Base-by-base conservation (phyloP, 139 green algal genomes). In the Edaphochlamys debaryana region DNA sequence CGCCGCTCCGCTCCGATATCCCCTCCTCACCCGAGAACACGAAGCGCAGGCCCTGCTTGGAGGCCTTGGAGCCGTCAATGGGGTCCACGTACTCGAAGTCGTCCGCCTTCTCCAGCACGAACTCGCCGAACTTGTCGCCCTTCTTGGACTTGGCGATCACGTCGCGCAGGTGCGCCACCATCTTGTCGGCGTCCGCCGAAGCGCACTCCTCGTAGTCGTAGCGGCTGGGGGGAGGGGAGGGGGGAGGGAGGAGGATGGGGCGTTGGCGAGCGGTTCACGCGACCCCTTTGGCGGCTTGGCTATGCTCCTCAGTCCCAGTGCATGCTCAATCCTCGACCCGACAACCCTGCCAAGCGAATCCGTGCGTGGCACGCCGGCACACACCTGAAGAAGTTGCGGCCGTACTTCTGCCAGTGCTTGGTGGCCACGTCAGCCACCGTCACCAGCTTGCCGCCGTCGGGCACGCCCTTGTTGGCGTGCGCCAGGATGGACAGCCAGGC, bases 71-170 rank as follows among this genome's bases (percentile, higher is more conserved):
- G 91, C 96, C 96, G 79, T 99, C 95, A 64, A 99, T 96, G 73
- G 97, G 97, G 89, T 99, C 97, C 13, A 92, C 98, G 94, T 99
- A 99, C 60, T 91, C 88, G 88, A 99, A 99, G 90, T 99, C 96
- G 85, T 99, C 97, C 11, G 97, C 96, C 13, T 91, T 89, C 25
- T 93, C 91, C 50, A 99, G 82, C 62, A 89, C 91, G 85, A 95
- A 99, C 30, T 89, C 70, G 9, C 88, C 90, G n/a, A 97, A 90
- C 85, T 95, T 95, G 85, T 95, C 90, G 60, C 94, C 95, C 76
- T 89, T 64, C 30, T 80, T 69, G 87, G 78, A 85, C 32, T 52
- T 66, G 1, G 89, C 86, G 42, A 96, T 93, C 27, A 98, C 87
- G 7, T 54, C 64, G 25, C 92, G 87, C 60, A 99, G 82, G 81